phyloP scores from a whole-genome alignment of 768 basidiomycete genomes.

The Leucosporidium yakuticum region DNA sequence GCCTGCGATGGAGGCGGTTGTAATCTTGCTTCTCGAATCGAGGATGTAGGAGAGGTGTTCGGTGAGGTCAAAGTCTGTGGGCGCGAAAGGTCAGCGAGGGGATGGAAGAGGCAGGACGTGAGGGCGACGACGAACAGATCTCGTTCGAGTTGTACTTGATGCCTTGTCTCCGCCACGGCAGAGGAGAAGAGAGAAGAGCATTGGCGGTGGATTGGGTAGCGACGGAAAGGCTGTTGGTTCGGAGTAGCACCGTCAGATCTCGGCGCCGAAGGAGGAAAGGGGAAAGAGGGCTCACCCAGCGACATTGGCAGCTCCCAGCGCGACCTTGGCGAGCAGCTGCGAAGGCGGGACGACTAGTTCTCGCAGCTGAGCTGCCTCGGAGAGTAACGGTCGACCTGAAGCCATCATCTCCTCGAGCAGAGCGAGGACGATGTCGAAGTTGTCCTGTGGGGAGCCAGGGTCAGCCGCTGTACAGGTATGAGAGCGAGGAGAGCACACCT shows the following conservation, averaged over 20 bases:
- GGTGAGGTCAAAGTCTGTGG: constrained; percentile 28
- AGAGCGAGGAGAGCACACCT: constrained; percentile 9
- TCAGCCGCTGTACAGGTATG: not conserved
- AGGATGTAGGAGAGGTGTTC: constrained; percentile 20
- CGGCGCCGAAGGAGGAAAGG: too few species aligned
- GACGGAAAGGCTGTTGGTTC: not conserved
- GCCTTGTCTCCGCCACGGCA: constrained; percentile 29
- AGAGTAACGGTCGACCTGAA: constrained; percentile 21
- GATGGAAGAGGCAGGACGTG: not conserved
- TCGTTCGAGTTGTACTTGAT: constrained; percentile 34
- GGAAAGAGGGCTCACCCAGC: constrained; percentile 15
- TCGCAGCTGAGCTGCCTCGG: constrained; percentile 16
- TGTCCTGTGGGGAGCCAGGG: constrained; percentile 16
- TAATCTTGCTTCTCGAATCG: constrained; percentile 6
- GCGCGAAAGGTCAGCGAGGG: not conserved
- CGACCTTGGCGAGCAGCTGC: constrained; percentile 24
- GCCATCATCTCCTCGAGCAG: constrained; percentile 31
- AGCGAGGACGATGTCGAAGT: constrained; percentile 33
- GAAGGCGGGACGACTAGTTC: constrained; percentile 27
- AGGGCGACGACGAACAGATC: constrained; percentile 17
- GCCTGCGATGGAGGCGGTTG: constrained; percentile 19
- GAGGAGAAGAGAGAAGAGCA: constrained; percentile 22
- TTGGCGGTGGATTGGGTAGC: constrained; percentile 12
- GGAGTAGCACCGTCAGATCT: not conserved
- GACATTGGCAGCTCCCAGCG: constrained; percentile 15